Conservation (phyloP, 257 asterid species). For the Petrea volubilis region DNA sequence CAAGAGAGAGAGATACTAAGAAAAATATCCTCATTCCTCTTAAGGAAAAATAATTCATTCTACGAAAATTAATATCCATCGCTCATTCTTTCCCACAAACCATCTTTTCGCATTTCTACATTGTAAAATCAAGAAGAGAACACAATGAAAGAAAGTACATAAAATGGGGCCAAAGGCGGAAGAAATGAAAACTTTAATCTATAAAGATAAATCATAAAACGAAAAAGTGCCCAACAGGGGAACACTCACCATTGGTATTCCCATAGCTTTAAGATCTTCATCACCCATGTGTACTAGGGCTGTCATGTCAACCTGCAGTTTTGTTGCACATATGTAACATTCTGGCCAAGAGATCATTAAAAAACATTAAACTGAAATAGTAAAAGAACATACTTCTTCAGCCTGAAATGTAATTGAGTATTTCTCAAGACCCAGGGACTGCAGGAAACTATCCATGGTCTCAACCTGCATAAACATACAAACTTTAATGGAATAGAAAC, state of each 20-base stretch:
- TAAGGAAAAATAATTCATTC: constrained; percentile 6
- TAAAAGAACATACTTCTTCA: constrained; percentile 58
- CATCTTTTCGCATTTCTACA: not conserved
- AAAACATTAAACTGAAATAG: constrained; percentile 20
- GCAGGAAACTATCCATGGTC: constrained; percentile 67
- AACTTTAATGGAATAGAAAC: constrained; percentile 17
- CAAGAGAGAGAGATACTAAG: not conserved
- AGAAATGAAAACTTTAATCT: not conserved
- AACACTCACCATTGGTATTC: constrained; percentile 78
- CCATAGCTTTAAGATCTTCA: constrained; percentile 86
- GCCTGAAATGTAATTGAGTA: constrained; percentile 84
- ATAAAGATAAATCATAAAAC: constrained; percentile 11
- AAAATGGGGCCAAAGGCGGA: constrained; percentile 12
- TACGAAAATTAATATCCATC: not conserved
- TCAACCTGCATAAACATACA: constrained; percentile 56
- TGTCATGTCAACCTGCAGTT: constrained; percentile 79
- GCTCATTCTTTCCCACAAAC: not conserved
- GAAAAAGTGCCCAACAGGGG: not conserved
- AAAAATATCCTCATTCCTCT: not conserved
- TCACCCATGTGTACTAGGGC: constrained; percentile 83
- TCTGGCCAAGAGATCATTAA: constrained; percentile 8
- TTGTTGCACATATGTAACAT: constrained; percentile 18
- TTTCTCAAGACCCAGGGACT: constrained; percentile 79
- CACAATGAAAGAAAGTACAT: not conserved
- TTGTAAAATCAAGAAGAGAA: not conserved